phyloP scores from a whole-genome alignment of 2,329 filamentous ascomycete species.

The Pseudogymnoascus sp. region DNA sequence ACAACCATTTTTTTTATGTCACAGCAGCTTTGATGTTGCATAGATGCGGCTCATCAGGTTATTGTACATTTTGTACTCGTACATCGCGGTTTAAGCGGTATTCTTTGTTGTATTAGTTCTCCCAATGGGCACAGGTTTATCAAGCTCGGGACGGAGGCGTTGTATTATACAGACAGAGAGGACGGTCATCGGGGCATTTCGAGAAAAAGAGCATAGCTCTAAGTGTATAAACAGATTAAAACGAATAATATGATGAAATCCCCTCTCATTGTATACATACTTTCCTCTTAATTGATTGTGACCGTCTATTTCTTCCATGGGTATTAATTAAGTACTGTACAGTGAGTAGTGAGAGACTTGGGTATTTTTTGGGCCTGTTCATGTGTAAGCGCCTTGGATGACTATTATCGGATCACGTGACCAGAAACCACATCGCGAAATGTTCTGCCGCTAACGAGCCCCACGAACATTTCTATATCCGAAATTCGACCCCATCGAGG shows the following conservation, averaged over 20 bases:
- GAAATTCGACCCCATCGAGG: slow-evolving; percentile 11
- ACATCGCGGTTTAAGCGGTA: slow-evolving; percentile 28
- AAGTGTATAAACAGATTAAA: slow-evolving; percentile 37
- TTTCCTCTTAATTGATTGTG: background rate
- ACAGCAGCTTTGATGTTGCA: slow-evolving; percentile 25
- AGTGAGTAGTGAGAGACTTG: too few species aligned
- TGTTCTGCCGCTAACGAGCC: slow-evolving; percentile 12
- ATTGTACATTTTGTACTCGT: slow-evolving; percentile 30
- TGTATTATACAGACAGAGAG: slow-evolving; percentile 10
- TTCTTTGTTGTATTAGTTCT: slow-evolving; percentile 29
- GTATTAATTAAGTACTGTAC: too few species aligned
- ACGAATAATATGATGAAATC: slow-evolving; percentile 46
- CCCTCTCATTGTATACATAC: slow-evolving; percentile 40
- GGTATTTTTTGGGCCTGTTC: background rate
- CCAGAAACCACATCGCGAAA: background rate
- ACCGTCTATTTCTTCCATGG: background rate
- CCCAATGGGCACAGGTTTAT: slow-evolving; percentile 22
- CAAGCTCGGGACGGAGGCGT: slow-evolving; percentile 23
- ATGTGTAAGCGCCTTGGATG: background rate
- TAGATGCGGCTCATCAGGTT: slow-evolving; percentile 27
- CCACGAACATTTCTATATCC: slow-evolving; percentile 13
- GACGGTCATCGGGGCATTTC: background rate
- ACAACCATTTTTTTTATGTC: slow-evolving; percentile 22
- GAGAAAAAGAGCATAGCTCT: slow-evolving; percentile 15
- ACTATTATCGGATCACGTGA: background rate